Conservation (phyloP, 73 alveolate species). For the Tetrahymena thermophila region DNA sequence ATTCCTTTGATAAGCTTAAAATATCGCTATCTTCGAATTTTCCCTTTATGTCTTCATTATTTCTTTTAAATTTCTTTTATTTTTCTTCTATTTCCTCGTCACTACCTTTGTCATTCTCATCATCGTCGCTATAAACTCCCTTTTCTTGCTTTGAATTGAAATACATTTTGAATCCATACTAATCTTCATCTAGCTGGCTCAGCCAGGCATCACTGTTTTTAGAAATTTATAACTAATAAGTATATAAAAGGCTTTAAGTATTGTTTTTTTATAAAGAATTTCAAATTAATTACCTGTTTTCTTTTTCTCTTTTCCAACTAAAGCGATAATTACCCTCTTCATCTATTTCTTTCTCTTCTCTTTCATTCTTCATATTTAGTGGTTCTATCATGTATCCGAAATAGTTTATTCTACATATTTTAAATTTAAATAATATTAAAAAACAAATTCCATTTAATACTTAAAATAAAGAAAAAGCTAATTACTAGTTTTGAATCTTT, state of each 20-base stretch:
- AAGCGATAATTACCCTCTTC: background rate
- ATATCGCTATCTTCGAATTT: background rate
- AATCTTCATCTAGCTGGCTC: background rate
- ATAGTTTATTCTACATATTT: background rate
- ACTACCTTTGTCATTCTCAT: background rate
- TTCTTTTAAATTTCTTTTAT: background rate
- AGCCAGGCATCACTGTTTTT: background rate
- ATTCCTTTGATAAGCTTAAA: background rate
- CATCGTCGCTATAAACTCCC: background rate
- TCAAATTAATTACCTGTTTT: background rate
- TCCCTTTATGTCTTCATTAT: background rate
- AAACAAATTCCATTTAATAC: background rate
- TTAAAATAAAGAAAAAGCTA: background rate
- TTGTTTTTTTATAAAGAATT: background rate
- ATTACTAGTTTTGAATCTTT: background rate
- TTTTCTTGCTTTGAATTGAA: background rate
- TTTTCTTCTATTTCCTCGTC: background rate
- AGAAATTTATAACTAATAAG: background rate
- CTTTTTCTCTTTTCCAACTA: background rate
- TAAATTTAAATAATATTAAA: background rate
- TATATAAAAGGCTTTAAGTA: background rate
- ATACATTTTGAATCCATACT: background rate
- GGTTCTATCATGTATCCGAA: background rate
- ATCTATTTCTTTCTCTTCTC: background rate
- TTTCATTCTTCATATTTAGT: background rate